Evolutionary conservation across 129 eudicot species (phyloP).

Genomic region (Deinandra increscens): DNA sequence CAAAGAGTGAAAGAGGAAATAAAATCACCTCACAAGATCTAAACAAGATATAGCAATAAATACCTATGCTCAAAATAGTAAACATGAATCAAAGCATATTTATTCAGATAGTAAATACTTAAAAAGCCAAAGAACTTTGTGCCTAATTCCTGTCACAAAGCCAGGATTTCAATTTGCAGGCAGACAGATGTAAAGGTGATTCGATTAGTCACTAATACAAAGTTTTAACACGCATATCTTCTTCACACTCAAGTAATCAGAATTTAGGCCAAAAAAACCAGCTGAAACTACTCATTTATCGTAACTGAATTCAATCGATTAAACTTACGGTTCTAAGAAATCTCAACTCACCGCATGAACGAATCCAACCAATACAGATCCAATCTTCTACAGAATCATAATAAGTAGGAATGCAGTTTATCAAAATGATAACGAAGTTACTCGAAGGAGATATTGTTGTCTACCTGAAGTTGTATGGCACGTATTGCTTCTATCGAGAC

Average conservation of each 20-base stretch:
- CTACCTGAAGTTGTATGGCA: constrained; percentile 84
- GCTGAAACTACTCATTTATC: not conserved
- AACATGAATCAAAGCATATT: constrained; percentile 7
- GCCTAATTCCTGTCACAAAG: not conserved
- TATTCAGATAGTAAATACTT: not conserved
- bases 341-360: constrained; percentile 36
- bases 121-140: not conserved
- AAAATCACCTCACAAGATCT: not conserved
- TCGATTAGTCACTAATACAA: not conserved
- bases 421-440: not conserved
- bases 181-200: constrained; percentile 11
- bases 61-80: not conserved
- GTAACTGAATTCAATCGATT: constrained; percentile 15
- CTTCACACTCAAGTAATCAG: not conserved
- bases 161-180: no score
- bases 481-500: constrained; percentile 64
- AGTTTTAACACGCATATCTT: no score
- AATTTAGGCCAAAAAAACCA: not conserved
- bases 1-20: not conserved
- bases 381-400: constrained; percentile 33
- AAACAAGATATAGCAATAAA: constrained; percentile 1
- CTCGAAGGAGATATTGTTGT: not conserved
- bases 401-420: constrained; percentile 5
- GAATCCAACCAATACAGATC: constrained; percentile 48
- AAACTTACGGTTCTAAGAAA: constrained; percentile 13